phyloP scores from a whole-genome alignment of 805 yeast genomes.

The Candida sonorensis region DNA sequence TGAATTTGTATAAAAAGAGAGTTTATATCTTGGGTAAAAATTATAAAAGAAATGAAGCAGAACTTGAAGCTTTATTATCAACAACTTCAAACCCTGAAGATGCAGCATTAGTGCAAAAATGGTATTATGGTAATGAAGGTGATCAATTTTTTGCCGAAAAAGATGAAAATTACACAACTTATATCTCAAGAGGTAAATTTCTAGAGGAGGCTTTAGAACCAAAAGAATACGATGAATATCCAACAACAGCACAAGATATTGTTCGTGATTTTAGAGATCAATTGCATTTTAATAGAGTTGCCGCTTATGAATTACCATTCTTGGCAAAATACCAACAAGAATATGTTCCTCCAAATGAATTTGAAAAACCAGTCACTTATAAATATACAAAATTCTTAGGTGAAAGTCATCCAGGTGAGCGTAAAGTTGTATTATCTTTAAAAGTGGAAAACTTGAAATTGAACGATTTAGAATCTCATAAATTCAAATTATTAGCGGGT shows the following conservation, averaged over 20 bases:
- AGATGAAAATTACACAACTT: slow-evolving; percentile 35
- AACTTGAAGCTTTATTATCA: slow-evolving; percentile 48
- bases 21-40: slow-evolving; percentile 42
- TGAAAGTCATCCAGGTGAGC: slow-evolving; percentile 62
- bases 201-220: slow-evolving; percentile 27
- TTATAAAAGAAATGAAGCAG: slow-evolving; percentile 44
- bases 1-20: slow-evolving; percentile 55
- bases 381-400: slow-evolving; percentile 70
- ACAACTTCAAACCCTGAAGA: slow-evolving; percentile 28
- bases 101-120: slow-evolving; percentile 20
- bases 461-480: slow-evolving; percentile 49
- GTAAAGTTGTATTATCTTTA: slow-evolving; percentile 58
- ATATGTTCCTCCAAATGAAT: slow-evolving; percentile 43
- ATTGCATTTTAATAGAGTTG: slow-evolving; percentile 70
- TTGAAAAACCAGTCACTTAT: slow-evolving; percentile 51
- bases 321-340: slow-evolving; percentile 68
- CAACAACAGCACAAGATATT: slow-evolving; percentile 64
- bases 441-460: slow-evolving; percentile 50
- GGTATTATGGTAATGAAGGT: slow-evolving; percentile 39
- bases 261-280: slow-evolving; percentile 66
- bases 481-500: slow-evolving; percentile 73
- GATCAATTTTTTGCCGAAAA: slow-evolving; percentile 33
- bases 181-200: slow-evolving; percentile 28
- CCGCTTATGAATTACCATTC: slow-evolving; percentile 89
- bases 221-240: slow-evolving; percentile 59